phyloP scores from a whole-genome alignment of 805 yeast species.

The Pichia deserticola region DNA sequence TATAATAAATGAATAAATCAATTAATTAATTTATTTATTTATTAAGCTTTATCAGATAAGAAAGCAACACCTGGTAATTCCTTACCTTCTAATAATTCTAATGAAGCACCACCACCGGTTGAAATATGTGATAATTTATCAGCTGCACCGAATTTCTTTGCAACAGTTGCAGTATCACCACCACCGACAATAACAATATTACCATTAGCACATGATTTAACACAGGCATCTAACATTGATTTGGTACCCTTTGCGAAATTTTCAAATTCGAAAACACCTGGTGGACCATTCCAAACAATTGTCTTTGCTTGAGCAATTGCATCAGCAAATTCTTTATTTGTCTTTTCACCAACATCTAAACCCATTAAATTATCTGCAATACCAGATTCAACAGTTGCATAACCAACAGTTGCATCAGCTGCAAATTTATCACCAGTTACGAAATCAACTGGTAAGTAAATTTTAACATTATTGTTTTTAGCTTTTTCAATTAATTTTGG shows the following conservation, averaged over 20 bases:
- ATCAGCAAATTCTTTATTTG: conserved; percentile 68
- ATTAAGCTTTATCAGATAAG: conserved; percentile 57
- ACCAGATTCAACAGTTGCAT: conserved; percentile 85
- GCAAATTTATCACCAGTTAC: conserved; percentile 92
- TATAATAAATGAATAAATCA: no score
- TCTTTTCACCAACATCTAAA: conserved; percentile 90
- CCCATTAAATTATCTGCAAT: conserved; percentile 96
- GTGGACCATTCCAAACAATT: conserved; percentile 99
- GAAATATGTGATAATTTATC: conserved; percentile 97
- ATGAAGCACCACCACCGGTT: conserved; percentile 99
- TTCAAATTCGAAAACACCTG: conserved; percentile 98
- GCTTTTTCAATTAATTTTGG: conserved; percentile 92
- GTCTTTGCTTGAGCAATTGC: conserved; percentile 93
- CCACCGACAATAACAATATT: conserved; percentile 96
- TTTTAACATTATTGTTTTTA: conserved; percentile 88
- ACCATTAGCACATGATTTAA: conserved; percentile 78
- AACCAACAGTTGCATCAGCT: conserved; percentile 79
- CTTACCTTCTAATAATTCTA: conserved; percentile 98
- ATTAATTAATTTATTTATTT: not conserved
- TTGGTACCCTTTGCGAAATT: conserved; percentile 89
- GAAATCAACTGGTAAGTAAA: conserved; percentile 92
- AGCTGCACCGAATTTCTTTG: conserved; percentile 95
- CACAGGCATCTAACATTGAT: conserved; percentile 80
- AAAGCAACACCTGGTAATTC: conserved; percentile 96
- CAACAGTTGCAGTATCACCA: conserved; percentile 99